Conservation (phyloP, 2,329 filamentous ascomycete genomes). For the Calonectria leucothoes region DNA sequence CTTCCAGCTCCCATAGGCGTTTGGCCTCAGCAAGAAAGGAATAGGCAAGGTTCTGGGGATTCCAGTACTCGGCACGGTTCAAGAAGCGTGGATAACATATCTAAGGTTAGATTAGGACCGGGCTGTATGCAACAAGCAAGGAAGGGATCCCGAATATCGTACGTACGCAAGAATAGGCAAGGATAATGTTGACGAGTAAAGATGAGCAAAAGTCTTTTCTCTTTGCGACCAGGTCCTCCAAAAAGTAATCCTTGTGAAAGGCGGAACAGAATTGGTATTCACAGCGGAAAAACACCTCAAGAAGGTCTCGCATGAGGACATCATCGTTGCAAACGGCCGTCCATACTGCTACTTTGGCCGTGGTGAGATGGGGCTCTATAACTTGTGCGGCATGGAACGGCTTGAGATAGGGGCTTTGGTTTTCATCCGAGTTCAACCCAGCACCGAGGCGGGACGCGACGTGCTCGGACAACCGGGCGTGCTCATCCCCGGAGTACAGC, state of each 20-base stretch:
- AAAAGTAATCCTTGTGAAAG: constrained; percentile 54
- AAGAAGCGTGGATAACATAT: constrained; percentile 42
- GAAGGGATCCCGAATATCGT: constrained; percentile 21
- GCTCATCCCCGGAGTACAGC: neutral
- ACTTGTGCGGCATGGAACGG: constrained; percentile 51
- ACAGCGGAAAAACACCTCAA: constrained; percentile 44
- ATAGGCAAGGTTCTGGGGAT: constrained; percentile 47
- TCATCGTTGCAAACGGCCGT: constrained; percentile 50
- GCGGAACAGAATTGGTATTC: constrained; percentile 50
- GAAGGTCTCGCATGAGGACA: constrained; percentile 47
- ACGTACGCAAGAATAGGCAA: constrained; percentile 53
- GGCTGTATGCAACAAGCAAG: too few relatives aligned
- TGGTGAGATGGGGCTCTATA: constrained; percentile 46
- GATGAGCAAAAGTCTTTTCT: constrained; percentile 50
- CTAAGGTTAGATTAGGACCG: constrained; percentile 31
- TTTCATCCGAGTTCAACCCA: constrained; percentile 13
- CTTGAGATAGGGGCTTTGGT: constrained; percentile 44
- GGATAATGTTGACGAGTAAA: constrained; percentile 52
- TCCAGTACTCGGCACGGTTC: constrained; percentile 50
- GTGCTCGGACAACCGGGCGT: neutral
- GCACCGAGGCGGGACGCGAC: neutral
- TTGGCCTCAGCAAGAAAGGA: constrained; percentile 53
- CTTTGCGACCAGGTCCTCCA: constrained; percentile 50
- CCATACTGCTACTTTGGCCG: constrained; percentile 48
- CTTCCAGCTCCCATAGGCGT: constrained; percentile 52